Base-by-base conservation (phyloP, 1,284 basidiomycete species). In the Leccinum subrobustum region DNA sequence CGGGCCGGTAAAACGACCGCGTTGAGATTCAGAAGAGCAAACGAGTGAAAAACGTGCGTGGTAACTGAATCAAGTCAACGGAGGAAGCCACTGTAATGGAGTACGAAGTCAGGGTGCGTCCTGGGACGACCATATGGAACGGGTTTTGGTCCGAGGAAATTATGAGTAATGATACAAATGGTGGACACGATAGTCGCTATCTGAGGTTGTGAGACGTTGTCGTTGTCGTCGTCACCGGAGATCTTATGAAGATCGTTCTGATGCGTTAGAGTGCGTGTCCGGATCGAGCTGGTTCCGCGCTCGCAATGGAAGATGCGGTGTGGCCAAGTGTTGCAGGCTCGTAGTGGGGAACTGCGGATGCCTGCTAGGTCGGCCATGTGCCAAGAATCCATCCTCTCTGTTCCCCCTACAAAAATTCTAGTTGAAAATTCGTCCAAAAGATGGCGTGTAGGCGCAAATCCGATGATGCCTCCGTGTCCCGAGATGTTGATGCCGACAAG, bases 131-230 rank as follows among this genome's bases (percentile, higher is more conserved):
- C 66, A 54, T 57, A 60, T 18, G 54, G 56, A 62, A 60, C 54
- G 52, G 55, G 56, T 56, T 60, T 56, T 52, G 61, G 62, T 73
- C 69, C 59, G 56, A 67, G 70, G 64, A 58, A 61, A 56, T 74
- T 75, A 71, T 72, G 73, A 74, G 71, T 72, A 73, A 73, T 73
- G 69, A 71, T 71, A 71, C 69, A 71, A 73, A 62, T 35, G 51
- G 57, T 11, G 37, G 37, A 25, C 37, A 54, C 52, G 53, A 27
- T 18, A 23, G 35, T 54, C 37, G 53, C 53, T 59, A 56, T 53
- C 50, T n/a, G 59, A 57, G 65, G 71, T 62, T 68, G 65, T 65
- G 64, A 23, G 53, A 50, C 44, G 48, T 31, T 31, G 29, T 35
- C 33, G 33, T 57, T 47, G 63, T 65, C 54, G 57, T 60, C 20